Conservation (phyloP, 306 rosid genomes). For the Neltuma alba region DNA sequence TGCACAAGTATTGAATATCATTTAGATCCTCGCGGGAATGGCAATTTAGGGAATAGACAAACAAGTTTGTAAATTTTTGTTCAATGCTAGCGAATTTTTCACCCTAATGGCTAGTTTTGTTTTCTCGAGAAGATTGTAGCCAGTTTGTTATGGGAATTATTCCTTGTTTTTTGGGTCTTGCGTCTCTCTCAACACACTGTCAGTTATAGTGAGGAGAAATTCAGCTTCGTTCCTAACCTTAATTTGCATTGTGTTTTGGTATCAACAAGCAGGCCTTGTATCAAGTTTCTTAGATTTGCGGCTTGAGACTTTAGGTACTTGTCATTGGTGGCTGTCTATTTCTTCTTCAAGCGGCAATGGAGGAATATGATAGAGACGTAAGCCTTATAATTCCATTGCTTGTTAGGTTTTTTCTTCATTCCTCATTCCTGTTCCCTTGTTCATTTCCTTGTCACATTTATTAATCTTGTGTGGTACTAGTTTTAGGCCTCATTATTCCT, state of each 20-base stretch:
- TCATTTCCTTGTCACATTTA: not conserved
- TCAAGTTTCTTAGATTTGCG: not conserved
- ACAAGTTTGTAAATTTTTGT: not conserved
- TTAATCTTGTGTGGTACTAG: not conserved
- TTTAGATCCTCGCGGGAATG: not conserved
- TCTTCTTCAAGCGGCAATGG: constrained; percentile 48
- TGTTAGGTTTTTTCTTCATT: not conserved
- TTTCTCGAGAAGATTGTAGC: not conserved
- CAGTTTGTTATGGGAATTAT: constrained; percentile 15
- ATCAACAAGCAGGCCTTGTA: not conserved
- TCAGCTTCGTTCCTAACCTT: constrained; percentile 6
- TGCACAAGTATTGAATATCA: not conserved
- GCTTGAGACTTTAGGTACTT: constrained; percentile 21
- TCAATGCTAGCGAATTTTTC: constrained; percentile 4
- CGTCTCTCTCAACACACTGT: constrained; percentile 9
- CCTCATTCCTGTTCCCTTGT: not conserved
- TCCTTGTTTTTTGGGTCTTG: not conserved
- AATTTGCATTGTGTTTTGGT: constrained; percentile 29
- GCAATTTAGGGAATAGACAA: constrained; percentile 13
- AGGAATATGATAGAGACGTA: constrained; percentile 66
- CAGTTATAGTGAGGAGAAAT: constrained; percentile 35
- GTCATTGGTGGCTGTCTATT: constrained; percentile 30
- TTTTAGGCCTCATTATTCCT: not conserved
- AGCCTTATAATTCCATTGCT: constrained; percentile 26
- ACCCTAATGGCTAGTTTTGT: not conserved